Evolutionary conservation across 2,329 filamentous ascomycete species (phyloP).

Genomic region (Exophiala sideris): DNA sequence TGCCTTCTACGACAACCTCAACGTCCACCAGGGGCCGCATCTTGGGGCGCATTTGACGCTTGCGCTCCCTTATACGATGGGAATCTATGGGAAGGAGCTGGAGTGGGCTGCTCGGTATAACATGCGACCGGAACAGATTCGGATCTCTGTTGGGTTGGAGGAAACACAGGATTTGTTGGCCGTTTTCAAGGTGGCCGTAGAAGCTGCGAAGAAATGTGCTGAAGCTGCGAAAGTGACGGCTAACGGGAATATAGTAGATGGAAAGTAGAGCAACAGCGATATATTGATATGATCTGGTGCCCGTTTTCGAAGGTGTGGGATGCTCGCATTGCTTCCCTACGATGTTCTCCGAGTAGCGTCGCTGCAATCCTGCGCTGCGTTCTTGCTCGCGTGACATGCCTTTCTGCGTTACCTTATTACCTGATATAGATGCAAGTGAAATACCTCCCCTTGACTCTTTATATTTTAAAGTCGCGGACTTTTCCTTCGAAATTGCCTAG

Average conservation of each 20-base stretch:
- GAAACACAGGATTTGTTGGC: constrained; percentile 14
- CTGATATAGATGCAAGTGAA: neutral
- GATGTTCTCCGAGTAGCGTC: too few relatives aligned
- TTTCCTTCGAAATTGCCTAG: neutral
- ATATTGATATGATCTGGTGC: neutral
- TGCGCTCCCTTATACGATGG: constrained; percentile 15
- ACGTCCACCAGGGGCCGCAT: constrained; percentile 33
- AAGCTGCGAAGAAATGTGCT: constrained; percentile 11
- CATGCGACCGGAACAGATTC: constrained; percentile 12
- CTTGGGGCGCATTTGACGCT: constrained; percentile 22
- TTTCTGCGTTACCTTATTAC: too few relatives aligned
- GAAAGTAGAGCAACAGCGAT: neutral
- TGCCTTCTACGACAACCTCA: constrained; percentile 33
- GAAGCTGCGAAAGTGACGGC: too few relatives aligned
- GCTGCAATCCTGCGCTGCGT: too few relatives aligned
- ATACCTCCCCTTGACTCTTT: neutral
- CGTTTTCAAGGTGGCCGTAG: constrained; percentile 15
- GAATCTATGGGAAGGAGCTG: constrained; percentile 12
- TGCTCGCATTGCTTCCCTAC: too few relatives aligned
- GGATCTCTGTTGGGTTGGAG: constrained; percentile 23
- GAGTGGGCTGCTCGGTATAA: constrained; percentile 18
- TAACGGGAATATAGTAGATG: too few relatives aligned
- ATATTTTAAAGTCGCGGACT: neutral
- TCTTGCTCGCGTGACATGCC: too few relatives aligned
- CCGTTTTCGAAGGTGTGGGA: too few relatives aligned